Percentiles rank a stretch among this genome's conserved stretches.
These are phyloP conservation scores for Ophiostoma sp. DNA, from an alignment of 2,329 filamentous ascomycete species.

Conservation along the genomic window DNA sequence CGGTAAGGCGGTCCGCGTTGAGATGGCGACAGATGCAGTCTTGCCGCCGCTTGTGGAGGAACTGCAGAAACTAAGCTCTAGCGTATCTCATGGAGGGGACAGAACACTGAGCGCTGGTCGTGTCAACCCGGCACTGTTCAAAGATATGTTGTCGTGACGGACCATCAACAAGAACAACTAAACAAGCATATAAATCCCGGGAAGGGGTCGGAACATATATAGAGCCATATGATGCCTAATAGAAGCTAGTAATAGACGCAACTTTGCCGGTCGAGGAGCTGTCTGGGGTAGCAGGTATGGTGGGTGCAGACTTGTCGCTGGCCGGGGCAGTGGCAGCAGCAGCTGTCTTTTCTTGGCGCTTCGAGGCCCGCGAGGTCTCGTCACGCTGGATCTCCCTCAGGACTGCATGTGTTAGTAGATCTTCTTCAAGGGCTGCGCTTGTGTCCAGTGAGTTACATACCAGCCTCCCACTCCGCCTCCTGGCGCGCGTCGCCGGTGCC, in stretches of 20 bases:
- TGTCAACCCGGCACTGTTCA: conserved; percentile 43
- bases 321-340: not conserved
- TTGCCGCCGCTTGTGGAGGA: conserved; percentile 52
- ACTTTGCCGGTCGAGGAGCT: conserved; percentile 17
- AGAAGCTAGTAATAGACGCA: conserved; percentile 24
- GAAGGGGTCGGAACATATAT: not conserved
- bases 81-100: not conserved
- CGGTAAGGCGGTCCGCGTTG: conserved; percentile 49
- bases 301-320: not conserved
- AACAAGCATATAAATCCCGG: conserved; percentile 22
- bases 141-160: conserved; percentile 53
- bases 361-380: conserved; percentile 45
- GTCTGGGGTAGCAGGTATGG: not conserved
- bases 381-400: conserved; percentile 62
- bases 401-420: conserved; percentile 39
- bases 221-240: conserved; percentile 22
- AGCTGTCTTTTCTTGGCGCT: conserved; percentile 38
- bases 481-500: conserved; percentile 69
- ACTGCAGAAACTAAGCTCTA: conserved; percentile 36
- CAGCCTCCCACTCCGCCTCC: conserved; percentile 84
- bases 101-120: conserved; percentile 22
- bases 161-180: conserved; percentile 24
- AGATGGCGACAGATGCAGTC: conserved; percentile 53
- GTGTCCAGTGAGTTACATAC: conserved; percentile 37
- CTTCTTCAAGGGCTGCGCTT: not conserved